Evolutionary conservation across 441 rosid genomes (phyloP).

Genomic region (Jatropha multifida): DNA sequence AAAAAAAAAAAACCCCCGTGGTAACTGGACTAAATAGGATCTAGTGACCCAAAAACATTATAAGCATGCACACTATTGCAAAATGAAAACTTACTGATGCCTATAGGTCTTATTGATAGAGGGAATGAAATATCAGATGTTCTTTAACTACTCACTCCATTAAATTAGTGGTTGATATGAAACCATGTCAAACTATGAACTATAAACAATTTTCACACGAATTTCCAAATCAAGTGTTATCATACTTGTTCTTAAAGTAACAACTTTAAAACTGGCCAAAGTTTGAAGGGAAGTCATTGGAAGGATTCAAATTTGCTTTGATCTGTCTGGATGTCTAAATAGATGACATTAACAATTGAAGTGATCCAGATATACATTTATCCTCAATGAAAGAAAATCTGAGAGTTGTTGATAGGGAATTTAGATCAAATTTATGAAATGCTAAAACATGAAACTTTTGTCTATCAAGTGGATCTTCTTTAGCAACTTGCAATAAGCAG

Average conservation of each 20-base stretch:
- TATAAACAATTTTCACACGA: not conserved
- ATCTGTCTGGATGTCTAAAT: not conserved
- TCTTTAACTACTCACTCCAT: too few relatives aligned
- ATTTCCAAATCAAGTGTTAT: not conserved
- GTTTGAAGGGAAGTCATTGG: not conserved
- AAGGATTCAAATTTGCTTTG: not conserved
- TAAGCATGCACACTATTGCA: too few relatives aligned
- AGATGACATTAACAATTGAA: not conserved
- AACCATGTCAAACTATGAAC: too few relatives aligned
- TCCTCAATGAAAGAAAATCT: not conserved
- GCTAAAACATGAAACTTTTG: not conserved
- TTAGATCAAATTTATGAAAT: not conserved
- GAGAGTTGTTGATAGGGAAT: not conserved
- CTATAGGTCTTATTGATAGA: too few relatives aligned
- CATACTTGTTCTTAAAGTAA: too few relatives aligned
- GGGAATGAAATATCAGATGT: too few relatives aligned
- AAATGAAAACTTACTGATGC: too few relatives aligned
- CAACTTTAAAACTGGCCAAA: not conserved
- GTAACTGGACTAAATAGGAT: too few relatives aligned
- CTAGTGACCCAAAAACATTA: too few relatives aligned
- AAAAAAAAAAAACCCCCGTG: too few relatives aligned
- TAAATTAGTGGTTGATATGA: too few relatives aligned
- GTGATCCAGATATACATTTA: not conserved
- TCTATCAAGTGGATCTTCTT: not conserved
- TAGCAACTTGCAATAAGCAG: not conserved